Conservation (phyloP, 2,329 filamentous ascomycete genomes). For the Trichoderma polysporum region DNA sequence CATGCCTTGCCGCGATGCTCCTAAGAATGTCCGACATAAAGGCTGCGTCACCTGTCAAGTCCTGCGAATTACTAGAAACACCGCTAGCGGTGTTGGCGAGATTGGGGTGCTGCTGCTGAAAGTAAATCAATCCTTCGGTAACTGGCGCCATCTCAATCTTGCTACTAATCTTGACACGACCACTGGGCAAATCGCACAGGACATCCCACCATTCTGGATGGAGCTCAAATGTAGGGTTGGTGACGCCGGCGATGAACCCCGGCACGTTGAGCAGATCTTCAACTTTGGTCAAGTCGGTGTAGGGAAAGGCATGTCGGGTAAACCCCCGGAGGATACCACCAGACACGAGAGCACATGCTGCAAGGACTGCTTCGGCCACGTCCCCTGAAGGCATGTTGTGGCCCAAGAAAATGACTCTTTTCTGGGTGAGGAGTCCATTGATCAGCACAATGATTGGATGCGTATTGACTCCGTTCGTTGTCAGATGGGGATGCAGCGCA, state of each 20-base stretch:
- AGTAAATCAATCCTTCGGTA: conserved; percentile 83
- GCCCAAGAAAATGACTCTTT: conserved; percentile 92
- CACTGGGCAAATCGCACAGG: conserved; percentile 86
- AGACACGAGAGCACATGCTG: conserved; percentile 90
- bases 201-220: conserved; percentile 99
- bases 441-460: conserved; percentile 94
- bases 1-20: conserved; percentile 81
- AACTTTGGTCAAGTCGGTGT: conserved; percentile 96
- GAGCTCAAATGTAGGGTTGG: conserved; percentile 91
- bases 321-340: conserved; percentile 92
- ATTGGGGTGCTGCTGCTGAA: conserved; percentile 73
- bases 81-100: conserved; percentile 52
- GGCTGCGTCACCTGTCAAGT: conserved; percentile 79
- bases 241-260: conserved; percentile 96
- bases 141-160: conserved; percentile 76
- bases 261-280: conserved; percentile 94
- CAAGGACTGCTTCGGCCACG: conserved; percentile 95
- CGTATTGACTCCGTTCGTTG: conserved; percentile 83
- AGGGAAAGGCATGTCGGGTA: conserved; percentile 93
- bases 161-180: conserved; percentile 90
- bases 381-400: conserved; percentile 94
- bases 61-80: conserved; percentile 46
- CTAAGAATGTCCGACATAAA: conserved; percentile 87
- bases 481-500: conserved; percentile 83
- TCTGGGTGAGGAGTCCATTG: conserved; percentile 93